phyloP scores from a whole-genome alignment of 1,284 basidiomycete species.

The Leucoagaricus sp. region DNA sequence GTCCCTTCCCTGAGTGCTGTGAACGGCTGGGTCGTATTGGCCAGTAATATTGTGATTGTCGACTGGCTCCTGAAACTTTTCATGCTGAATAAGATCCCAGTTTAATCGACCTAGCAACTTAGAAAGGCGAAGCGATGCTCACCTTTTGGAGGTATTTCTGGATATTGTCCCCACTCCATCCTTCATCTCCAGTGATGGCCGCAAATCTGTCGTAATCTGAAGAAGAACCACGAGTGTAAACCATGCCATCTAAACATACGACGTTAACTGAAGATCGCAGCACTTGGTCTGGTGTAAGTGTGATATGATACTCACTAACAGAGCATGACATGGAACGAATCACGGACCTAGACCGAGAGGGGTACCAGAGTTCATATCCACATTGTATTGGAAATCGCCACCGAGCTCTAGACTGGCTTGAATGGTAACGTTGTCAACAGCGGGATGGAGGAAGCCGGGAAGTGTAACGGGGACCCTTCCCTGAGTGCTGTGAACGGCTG shows the following conservation, averaged over 20 bases:
- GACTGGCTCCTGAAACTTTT: slow-evolving; percentile 28
- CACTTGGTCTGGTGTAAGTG: not conserved
- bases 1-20: slow-evolving; percentile 32
- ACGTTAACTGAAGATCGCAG: not conserved
- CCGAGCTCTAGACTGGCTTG: slow-evolving; percentile 17
- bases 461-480: slow-evolving; percentile 35
- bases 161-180: too few species aligned
- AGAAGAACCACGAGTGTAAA: slow-evolving; percentile 40
- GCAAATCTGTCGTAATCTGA: slow-evolving; percentile 45
- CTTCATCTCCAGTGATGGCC: too few species aligned
- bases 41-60: slow-evolving; percentile 32
- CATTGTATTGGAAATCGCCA: slow-evolving; percentile 29
- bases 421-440: slow-evolving; percentile 14
- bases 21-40: slow-evolving; percentile 30
- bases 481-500: slow-evolving; percentile 28
- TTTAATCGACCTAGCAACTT: not conserved
- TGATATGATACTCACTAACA: slow-evolving; percentile 34
- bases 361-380: slow-evolving; percentile 36
- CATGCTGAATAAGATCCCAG: slow-evolving; percentile 25
- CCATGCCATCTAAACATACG: slow-evolving; percentile 44
- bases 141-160: slow-evolving; percentile 41
- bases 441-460: slow-evolving; percentile 23
- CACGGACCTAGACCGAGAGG: slow-evolving; percentile 29
- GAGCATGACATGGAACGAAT: slow-evolving; percentile 22
- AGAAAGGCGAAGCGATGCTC: too few species aligned